Base-by-base conservation (phyloP, 140 eudicot species). In the Anethum foeniculum region DNA sequence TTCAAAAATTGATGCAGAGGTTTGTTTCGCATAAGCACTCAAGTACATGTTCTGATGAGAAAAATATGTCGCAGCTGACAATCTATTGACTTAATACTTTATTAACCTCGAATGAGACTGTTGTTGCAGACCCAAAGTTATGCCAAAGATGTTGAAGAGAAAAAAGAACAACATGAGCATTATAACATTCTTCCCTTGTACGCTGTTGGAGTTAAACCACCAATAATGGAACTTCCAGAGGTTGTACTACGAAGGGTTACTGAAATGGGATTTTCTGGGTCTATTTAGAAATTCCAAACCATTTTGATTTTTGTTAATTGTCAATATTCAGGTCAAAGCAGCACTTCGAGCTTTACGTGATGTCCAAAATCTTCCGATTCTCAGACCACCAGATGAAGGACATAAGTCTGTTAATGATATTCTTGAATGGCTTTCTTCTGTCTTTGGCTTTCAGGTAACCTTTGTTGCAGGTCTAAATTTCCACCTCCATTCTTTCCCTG, bases 221-320 rank as follows among this genome's bases (percentile, higher is more conserved):
- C 91, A 82, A 92, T 95, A 73, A 90, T 95, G 97, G 91, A 93
- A 83, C 96, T 95, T 73, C 90, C 97, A 49, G 98, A 95, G 99
- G 99, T 95, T 80, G 71, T 83, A 9, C 68, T 60, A 25, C 49
- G 51, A 34, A 39, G 81, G 30, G 8, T 54, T 58, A 54, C 5
- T 56, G 6, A 58, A 34, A 23, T 23, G 15, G 74, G 76, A 6
- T 38, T 67, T 10, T 78, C 4, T 38, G 77, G 15, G 39, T 58
- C 81, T 16, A 4, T 28, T 23, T 12, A 23, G 49, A 25, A 1
- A 16, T 52, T 56, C n/a, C 30, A 41, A 64, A 16, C 28, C 77
- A 27, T 43, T 43, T 67, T 74, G 27, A 71, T 85, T 81, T 49
- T 11, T 52, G 39, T 49, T 71, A 68, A 74, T 51, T 47, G 51